A percentile compares a stretch with the other conserved stretches of the same genome.
These are phyloP conservation scores for Gigaspora rosea DNA, from an alignment of 192 early-diverging fungal genomes.

Conservation along the genomic window DNA sequence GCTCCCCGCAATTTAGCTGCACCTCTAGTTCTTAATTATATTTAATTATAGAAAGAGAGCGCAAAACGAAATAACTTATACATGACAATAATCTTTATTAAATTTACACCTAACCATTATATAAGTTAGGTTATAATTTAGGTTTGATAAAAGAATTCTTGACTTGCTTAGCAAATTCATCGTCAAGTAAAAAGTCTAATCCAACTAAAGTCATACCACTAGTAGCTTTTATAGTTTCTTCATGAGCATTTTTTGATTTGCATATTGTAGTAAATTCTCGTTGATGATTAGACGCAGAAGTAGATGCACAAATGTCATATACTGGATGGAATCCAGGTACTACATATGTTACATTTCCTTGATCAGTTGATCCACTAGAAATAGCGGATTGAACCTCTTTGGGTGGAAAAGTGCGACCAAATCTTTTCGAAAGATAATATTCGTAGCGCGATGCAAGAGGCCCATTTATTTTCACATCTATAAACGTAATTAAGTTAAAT, in stretches of 20 bases:
- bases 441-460: constrained; percentile 37
- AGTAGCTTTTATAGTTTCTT: constrained; percentile 53
- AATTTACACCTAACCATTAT: too few species aligned
- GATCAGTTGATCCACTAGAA: constrained; percentile 62
- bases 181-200: constrained; percentile 52
- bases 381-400: constrained; percentile 30
- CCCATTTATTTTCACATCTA: constrained; percentile 1
- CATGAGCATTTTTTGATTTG: constrained; percentile 59
- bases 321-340: constrained; percentile 56
- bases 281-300: constrained; percentile 54
- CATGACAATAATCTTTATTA: too few species aligned
- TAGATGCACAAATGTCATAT: constrained; percentile 34
- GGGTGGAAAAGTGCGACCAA: constrained; percentile 36
- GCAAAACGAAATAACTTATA: too few species aligned
- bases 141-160: constrained; percentile 40
- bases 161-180: constrained; percentile 47
- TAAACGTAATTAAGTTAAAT: constrained; percentile 7
- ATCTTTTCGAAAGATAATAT: constrained; percentile 41
- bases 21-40: too few species aligned
- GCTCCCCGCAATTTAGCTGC: too few species aligned
- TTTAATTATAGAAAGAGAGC: too few species aligned
- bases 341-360: constrained; percentile 70
- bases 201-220: constrained; percentile 54
- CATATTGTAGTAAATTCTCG: constrained; percentile 61
- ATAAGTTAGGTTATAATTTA: background rate